Percentiles rank a stretch among this genome's conserved stretches.
Conservation (phyloP, 345 rosid species). For the Eutrema heterophyllum region DNA sequence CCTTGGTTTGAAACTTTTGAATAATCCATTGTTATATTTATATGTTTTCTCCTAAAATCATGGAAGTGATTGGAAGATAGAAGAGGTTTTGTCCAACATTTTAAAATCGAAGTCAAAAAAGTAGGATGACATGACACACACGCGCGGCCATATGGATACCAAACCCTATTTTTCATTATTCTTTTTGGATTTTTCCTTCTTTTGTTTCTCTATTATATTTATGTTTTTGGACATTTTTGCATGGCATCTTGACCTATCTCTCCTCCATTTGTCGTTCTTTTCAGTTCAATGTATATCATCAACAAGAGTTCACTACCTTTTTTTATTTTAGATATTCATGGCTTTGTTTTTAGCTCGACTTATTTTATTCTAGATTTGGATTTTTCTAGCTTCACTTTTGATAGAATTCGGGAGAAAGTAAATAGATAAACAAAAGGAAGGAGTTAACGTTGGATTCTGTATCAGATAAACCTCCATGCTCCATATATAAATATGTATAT, state of each 20-base stretch:
- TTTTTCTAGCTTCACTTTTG: constrained; percentile 15
- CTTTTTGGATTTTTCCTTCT: neutral
- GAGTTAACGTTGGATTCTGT: constrained; percentile 24
- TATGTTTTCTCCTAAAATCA: constrained; percentile 22
- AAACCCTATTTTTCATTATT: neutral
- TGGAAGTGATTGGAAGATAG: constrained; percentile 17
- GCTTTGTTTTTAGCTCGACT: neutral
- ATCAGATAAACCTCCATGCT: constrained; percentile 16
- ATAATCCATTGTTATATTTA: neutral
- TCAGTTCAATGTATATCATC: constrained; percentile 32
- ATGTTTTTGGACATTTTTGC: constrained; percentile 29
- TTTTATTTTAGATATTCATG: constrained; percentile 7
- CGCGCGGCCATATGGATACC: constrained; percentile 17
- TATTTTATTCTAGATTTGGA: constrained; percentile 1
- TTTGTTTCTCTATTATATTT: neutral
- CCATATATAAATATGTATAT: neutral
- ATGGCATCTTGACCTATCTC: constrained; percentile 31
- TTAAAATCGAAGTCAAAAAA: neutral
- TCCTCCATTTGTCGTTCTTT: constrained; percentile 32
- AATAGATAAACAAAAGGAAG: constrained; percentile 12
- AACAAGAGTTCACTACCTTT: constrained; percentile 1
- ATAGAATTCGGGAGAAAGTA: constrained; percentile 20
- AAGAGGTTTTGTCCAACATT: neutral
- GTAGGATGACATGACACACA: neutral
- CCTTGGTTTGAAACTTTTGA: neutral